These are phyloP conservation scores for Epichloe amarillans DNA, from an alignment of 2,329 filamentous ascomycete genomes.

Conservation along the genomic window DNA sequence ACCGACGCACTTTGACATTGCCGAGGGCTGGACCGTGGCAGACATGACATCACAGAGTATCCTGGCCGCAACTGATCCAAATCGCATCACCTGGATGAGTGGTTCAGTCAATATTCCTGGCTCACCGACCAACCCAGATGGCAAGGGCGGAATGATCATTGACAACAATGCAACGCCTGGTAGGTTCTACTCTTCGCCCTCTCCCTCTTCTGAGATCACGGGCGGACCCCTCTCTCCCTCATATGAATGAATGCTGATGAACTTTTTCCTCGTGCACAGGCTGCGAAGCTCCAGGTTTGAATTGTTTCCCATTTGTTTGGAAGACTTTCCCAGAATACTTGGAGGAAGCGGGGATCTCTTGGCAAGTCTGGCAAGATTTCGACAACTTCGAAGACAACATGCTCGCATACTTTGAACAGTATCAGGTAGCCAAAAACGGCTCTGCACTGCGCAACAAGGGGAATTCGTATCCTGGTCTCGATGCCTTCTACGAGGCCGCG, in stretches of 20 bases:
- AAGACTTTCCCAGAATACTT: constrained; percentile 35
- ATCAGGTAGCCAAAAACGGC: constrained; percentile 8
- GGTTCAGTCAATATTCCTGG: constrained; percentile 37
- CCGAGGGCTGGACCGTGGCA: constrained; percentile 35
- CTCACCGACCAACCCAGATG: constrained; percentile 12
- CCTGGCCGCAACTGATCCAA: constrained; percentile 29
- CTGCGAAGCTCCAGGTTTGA: constrained; percentile 28
- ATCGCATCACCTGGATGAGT: constrained; percentile 22
- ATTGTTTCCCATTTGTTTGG: constrained; percentile 39
- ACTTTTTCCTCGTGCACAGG: constrained; percentile 6
- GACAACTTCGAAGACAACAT: constrained; percentile 41
- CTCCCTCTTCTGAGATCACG: constrained; percentile 5
- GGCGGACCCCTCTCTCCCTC: too few relatives aligned
- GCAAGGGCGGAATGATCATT: constrained; percentile 32
- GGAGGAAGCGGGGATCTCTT: constrained; percentile 32
- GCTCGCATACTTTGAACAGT: constrained; percentile 26
- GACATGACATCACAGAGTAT: constrained; percentile 10
- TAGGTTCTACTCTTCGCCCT: not conserved
- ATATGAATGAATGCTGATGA: not conserved
- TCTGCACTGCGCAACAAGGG: constrained; percentile 7
- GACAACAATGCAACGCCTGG: constrained; percentile 27
- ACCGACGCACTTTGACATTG: constrained; percentile 39
- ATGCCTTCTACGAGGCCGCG: constrained; percentile 34
- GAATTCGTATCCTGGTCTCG: constrained; percentile 31
- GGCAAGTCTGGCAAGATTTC: constrained; percentile 35